phyloP scores from a whole-genome alignment of 23 red algal species.

The Gracilaria domingensis region DNA sequence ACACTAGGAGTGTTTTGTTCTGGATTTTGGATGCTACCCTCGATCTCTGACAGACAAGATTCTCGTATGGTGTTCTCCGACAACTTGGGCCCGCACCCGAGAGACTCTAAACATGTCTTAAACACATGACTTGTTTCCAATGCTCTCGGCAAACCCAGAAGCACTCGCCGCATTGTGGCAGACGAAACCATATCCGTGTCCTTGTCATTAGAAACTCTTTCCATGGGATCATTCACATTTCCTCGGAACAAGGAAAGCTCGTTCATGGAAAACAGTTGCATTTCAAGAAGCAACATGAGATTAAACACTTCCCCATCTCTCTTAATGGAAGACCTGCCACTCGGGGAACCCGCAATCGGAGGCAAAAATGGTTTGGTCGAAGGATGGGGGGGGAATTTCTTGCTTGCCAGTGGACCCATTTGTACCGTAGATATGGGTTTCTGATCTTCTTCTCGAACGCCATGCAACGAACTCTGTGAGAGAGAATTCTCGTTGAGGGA shows the following conservation, averaged over 20 bases:
- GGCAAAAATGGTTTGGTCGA: neutral
- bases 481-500: neutral
- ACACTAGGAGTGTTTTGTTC: slow-evolving; percentile 1
- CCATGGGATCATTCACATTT: neutral
- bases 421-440: neutral
- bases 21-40: neutral
- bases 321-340: slow-evolving; percentile 23
- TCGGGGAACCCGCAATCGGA: slow-evolving; percentile 11
- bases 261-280: slow-evolving; percentile 55
- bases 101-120: slow-evolving; percentile 26
- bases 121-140: slow-evolving; percentile 58
- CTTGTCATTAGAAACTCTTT: neutral
- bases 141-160: slow-evolving; percentile 43
- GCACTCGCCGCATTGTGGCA: slow-evolving; percentile 49
- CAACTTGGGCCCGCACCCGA: neutral
- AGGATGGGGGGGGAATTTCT: neutral
- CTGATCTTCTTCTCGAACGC: slow-evolving; percentile 18
- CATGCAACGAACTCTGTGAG: neutral
- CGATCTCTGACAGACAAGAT: neutral
- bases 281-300: slow-evolving; percentile 52
- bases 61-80: neutral
- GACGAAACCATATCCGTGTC: slow-evolving; percentile 26
- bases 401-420: neutral
- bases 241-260: slow-evolving; percentile 42
- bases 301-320: slow-evolving; percentile 35